Evolutionary conservation across 2,329 filamentous ascomycete species (phyloP).

Genomic region (Chrysoporthe puriensis): DNA sequence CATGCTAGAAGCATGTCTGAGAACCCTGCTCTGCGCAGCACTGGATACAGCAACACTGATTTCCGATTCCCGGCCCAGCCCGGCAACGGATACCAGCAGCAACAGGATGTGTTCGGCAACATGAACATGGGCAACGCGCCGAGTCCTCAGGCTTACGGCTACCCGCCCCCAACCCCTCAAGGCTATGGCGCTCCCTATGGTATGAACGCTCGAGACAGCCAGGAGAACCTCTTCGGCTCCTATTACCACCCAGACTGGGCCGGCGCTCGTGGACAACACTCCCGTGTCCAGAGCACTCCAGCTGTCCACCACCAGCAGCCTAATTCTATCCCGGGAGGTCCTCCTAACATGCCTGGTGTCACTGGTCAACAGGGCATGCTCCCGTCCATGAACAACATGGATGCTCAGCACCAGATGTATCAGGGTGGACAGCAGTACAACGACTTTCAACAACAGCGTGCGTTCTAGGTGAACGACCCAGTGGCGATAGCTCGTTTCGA

Average conservation of each 20-base stretch:
- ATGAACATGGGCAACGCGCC: slow-evolving; percentile 14
- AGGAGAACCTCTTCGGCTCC: slow-evolving; percentile 14
- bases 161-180: slow-evolving; percentile 16
- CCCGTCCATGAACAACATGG: slow-evolving; percentile 26
- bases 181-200: slow-evolving; percentile 18
- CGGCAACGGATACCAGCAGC: slow-evolving; percentile 21
- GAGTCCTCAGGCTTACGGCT: slow-evolving; percentile 19
- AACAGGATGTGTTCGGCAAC: slow-evolving; percentile 21
- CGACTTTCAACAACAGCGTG: slow-evolving; percentile 17
- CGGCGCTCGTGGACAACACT: slow-evolving; percentile 19
- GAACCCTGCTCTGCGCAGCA: slow-evolving; percentile 23
- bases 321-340: slow-evolving; percentile 18
- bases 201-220: slow-evolving; percentile 11
- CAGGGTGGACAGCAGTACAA: slow-evolving; percentile 9
- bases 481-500: background rate
- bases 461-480: slow-evolving; percentile 7
- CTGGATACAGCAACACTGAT: slow-evolving; percentile 16
- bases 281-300: slow-evolving; percentile 25
- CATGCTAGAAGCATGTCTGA: slow-evolving; percentile 30
- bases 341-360: slow-evolving; percentile 10
- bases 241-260: slow-evolving; percentile 20
- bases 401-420: slow-evolving; percentile 17
- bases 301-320: slow-evolving; percentile 20
- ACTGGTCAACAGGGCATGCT: slow-evolving; percentile 17
- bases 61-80: slow-evolving; percentile 21